phyloP scores from a whole-genome alignment of 1,139 yeast genomes.

The Kurtzmaniella quercitrusa region DNA sequence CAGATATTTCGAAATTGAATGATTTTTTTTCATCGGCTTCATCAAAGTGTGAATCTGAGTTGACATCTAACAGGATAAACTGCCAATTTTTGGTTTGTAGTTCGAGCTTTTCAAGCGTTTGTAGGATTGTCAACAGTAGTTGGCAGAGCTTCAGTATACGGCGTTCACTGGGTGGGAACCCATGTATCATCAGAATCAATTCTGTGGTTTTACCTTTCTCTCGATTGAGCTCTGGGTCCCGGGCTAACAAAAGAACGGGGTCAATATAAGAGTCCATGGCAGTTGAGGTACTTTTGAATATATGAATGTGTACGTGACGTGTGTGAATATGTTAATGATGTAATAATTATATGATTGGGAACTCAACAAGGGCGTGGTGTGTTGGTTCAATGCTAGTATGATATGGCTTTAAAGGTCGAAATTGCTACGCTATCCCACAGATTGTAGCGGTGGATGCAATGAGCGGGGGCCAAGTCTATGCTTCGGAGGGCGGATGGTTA shows the following conservation, averaged over 20 bases:
- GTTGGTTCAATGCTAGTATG: no score
- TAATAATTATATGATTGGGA: no score
- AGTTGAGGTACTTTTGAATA: background rate
- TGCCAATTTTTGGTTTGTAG: slow-evolving; percentile 52
- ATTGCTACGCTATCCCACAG: no score
- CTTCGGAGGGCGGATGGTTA: no score
- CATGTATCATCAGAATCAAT: slow-evolving; percentile 38
- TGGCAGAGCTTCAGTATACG: slow-evolving; percentile 50
- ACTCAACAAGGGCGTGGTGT: no score
- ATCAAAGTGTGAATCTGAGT: slow-evolving; percentile 37
- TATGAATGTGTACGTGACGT: background rate
- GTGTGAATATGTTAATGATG: background rate
- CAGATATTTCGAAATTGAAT: slow-evolving; percentile 46
- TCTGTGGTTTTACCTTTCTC: slow-evolving; percentile 39
- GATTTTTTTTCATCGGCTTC: slow-evolving; percentile 22
- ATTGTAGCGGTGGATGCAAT: no score
- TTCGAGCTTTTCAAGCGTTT: slow-evolving; percentile 48
- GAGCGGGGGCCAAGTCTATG: no score
- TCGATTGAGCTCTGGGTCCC: slow-evolving; percentile 47
- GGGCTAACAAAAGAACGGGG: slow-evolving; percentile 44
- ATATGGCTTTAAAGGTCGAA: no score
- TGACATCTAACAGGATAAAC: slow-evolving; percentile 50
- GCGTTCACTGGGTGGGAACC: slow-evolving; percentile 40
- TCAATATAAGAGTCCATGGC: slow-evolving; percentile 31
- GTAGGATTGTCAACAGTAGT: slow-evolving; percentile 42